Base-by-base conservation (phyloP, 331 rosid species). In the Quercus tomentella region DNA sequence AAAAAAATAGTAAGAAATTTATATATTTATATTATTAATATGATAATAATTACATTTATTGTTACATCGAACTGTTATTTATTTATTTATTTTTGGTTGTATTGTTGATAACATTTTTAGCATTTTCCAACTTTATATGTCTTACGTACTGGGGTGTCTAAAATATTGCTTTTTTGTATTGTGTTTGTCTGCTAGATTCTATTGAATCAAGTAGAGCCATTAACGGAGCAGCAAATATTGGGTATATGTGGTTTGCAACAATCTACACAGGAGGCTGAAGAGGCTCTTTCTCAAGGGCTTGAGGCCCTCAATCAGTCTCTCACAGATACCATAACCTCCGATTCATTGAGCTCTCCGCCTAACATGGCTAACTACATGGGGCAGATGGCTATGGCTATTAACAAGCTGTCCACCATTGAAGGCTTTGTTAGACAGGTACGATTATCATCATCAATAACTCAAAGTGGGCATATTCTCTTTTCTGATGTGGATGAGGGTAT, bases 361-460 rank as follows among this genome's bases (percentile, higher is more conserved):
- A 93, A 91, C 78, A 88, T 96, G 98, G 84, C 92, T 30, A 96
- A 91, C 84, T 96, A 93, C 83, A 96, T 93, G 99, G 97, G 97
- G n/a, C 99, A 96, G 26, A 93, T 96, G 99, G 92, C 98, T 14
- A 10, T 92, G 11, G 99, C 99, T 84, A 89, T 96, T 80, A 91
- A 83, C 89, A 96, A 96, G 84, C 94, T 96, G 84, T 88, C 97
- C 25, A 84, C 92, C 62, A 86, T 93, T 20, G 98, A 96, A 88
- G 91, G 86, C 75, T 90, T 96, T 78, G 92, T 93, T 9, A 85
- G 92, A 88, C 98, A 96, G 99, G 99, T 96, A 87, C 78, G 49
- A 66, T 33, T 65, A 7, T 77, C 41, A 74, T 74, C 52, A 23
- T 21, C 51, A 58, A 77, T 81, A 26, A 73, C 66, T 54, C n/a